Evolutionary conservation across 2,329 filamentous ascomycete genomes (phyloP), one percentile per base, ranked within the genome.

Genomic region (Hawksworthiomyces lignivorus): DNA sequence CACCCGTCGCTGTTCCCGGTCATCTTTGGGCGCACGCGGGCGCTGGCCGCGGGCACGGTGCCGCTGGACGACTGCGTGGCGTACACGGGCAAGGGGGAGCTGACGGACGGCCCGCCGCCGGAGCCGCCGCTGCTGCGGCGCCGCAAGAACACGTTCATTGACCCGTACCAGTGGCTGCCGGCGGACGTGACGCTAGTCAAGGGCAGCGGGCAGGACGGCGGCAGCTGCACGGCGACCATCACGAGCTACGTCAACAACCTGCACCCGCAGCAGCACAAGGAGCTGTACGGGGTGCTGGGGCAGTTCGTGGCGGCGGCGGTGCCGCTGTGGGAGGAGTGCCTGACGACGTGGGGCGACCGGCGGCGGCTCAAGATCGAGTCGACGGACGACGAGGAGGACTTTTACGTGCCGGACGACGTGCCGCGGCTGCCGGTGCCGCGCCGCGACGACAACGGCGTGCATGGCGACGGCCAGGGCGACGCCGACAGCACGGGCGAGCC

Each of bases 1-100:
- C 69, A 81, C 49, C 75, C 77, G 6, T 80, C 73, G 2, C 59
- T 80, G 43, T 80, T 70, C 47, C 75, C 75, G 0, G 56, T 81
- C 1, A 57, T 75, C 2, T 75, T 71, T 45, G 54, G 55, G 39
- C 39, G 38, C 9, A 46, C 49, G 9, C 39, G 20, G 10, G 50
- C 43, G 6, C 60, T 70, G 5, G 51, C 71, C 28, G 33, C 44
- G 1, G 53, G 60, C 0, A 57, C 54, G 0, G 60, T 62, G 7
- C 53, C 54, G 2, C 45, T 56, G 1, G 39, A 45, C 3, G 49
- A 56, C 36, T 54, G 55, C 21, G 34, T 54, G 31, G 44, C 51
- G 8, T 52, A 48, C 31, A 55, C 52, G 41, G 47, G 48, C 27
- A 42, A 33, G 35, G 57, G 56, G 5, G 47, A 54, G 10, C 17